Evolutionary conservation across 257 asterid species (phyloP), one percentile per base, ranked within the genome.

Genomic region (Perilla frutescens): DNA sequence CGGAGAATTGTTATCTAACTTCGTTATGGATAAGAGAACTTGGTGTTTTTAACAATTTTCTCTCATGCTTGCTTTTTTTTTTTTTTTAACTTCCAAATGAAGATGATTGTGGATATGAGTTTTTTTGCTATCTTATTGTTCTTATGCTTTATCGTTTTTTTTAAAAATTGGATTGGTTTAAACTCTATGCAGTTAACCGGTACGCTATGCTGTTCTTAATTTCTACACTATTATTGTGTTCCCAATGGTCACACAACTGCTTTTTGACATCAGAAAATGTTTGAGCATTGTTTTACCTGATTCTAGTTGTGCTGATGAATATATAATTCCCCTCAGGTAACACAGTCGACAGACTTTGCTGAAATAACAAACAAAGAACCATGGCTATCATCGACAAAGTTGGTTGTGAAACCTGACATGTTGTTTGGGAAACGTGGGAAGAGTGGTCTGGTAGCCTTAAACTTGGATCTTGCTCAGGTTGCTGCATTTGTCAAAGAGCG

Each of bases 401-500:
- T 92, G 90, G 98, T 92, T 73, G 95, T 92, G 44, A 92, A 92
- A 66, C 98, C 96, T 40, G 97, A 92, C 81, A 92, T 92, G 98
- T 81, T 92, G 79, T 92, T 92, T 54, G 98, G 97, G 50, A 92
- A 92, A 79, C 96, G 96, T 68, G 98, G 98, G 68, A 92, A 92
- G 89, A 92, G 98, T 72, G 96, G 97, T 49, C 83, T 92, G 85
- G 98, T 92, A 36, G 92, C 96, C 56, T 84, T 92, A 77, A 87
- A 92, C 67, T 75, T 87, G 74, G 93, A 90, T 81, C 87, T 92
- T 41, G 98, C 98, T 66, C 85, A 82, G 76, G 98, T 90, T 77
- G 93, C 97, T 57, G 95, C 79, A 71, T 92, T 92, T 78, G 98
- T 92, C 57, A 92, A 90, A 85, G 84, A 81, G 66, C 91, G 93